Base-by-base conservation (phyloP, 1,284 basidiomycete genomes). In the Ceratobasidium papillatum region DNA sequence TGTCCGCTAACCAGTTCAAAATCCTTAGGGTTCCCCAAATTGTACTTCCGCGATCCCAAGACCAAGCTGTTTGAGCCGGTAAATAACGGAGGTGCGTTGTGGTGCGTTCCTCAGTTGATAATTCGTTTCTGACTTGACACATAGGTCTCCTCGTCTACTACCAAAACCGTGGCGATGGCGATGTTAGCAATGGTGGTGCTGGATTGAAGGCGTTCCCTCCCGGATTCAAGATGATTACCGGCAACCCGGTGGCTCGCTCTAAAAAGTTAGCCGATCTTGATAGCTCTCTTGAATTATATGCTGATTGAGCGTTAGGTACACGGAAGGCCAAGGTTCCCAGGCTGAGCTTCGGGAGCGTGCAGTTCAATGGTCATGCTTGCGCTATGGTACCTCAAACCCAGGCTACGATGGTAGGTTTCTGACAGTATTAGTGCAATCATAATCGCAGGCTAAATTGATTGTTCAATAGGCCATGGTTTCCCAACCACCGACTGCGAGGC, bases 171-270 rank as follows among this genome's bases (percentile, higher is more conserved):
- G 66, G 66, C n/a, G 45, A 56, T 3, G 54, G 14, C 22, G 63
- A 66, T 25, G 22, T n/a, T 14, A 36, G 27, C 32, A 47, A 69
- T 27, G 65, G 68, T n/a, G 75, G 66, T 9, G 3, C 34, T 4
- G 75, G 84, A 83, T 8, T 75, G 79, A 14, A 82, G 83, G 66
- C 83, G 82, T 62, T 73, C 71, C 58, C 61, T n/a, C 36, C 34
- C 11, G 85, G 85, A 17, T 82, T 87, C 77, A 82, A 81, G 74
- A 85, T 87, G 84, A 78, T 86, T 36, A 82, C 80, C 43, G 86
- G 86, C 19, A 81, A 82, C 77, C 83, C 66, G 4, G 14, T 30
- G 8, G 19, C 52, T n/a, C 66, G 66, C 27, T 56, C 66, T 8
- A 69, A 69, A 34, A 69, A 69, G 66, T 69, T 25, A n/a, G 54